Base-by-base conservation (phyloP, 306 rosid species). In the Delonix regia region DNA sequence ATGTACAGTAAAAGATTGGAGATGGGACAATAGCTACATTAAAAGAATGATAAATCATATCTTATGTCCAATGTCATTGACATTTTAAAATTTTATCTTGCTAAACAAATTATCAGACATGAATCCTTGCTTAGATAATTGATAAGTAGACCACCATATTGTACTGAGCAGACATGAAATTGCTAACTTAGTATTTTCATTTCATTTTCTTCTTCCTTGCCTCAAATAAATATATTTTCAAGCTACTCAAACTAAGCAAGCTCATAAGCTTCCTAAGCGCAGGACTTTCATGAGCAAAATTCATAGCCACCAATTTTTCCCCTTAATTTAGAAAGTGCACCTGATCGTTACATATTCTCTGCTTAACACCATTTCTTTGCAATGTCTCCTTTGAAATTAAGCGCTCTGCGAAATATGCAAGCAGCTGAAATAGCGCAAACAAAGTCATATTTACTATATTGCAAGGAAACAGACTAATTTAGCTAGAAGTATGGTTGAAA, bases 361-460 rank as follows among this genome's bases (percentile, higher is more conserved):
- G 97, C 96, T 57, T 91, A 13, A 92, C 92, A 69, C 70, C 77
- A 89, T 95, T 95, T 83, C 96, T 92, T 71, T 70, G 67, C 80
- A 95, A 72, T 42, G 97, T 95, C 69, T 84, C 81, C 71, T 62
- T 83, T 1, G 98, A 88, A 77, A 95, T 92, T 80, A 84, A 49
- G 73, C 99, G 92, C 86, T 91, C 94, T 0, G 89, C 76, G 82
- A 95, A 87, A 83, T 92, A 95, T 41, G 69, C 85, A 16, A 88
- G 44, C 84, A 95, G 68, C 99, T 95, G 96, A 86, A 89, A 87
- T 48, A 83, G 78, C 39, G 69, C 4, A 82, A 82, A 81, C 4
- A 34, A 65, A 47, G 53, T 64, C 70, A 36, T 6, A 55, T 67
- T 86, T 64, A 85, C 56, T 68, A 69, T 38, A 62, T 44, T 65